Evolutionary conservation across 176 grass and related monocot species (phyloP), one percentile per base, ranked within the genome.

Genomic region (barley (Hordeum vulgare)): DNA sequence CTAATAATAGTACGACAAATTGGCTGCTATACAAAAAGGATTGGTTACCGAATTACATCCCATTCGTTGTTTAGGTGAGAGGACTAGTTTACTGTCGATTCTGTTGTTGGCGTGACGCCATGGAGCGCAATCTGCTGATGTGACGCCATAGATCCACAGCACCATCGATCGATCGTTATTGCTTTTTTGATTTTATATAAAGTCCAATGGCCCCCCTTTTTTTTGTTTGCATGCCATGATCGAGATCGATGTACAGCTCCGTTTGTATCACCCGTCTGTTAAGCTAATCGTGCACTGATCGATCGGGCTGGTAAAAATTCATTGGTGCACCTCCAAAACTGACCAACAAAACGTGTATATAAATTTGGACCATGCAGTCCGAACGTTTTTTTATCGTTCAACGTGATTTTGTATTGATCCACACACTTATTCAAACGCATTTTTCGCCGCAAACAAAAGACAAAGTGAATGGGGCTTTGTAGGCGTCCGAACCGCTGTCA

Each of bases 21-120:
- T 33, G 4, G 31, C 3, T 33, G 31, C 31, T 33, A 4, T 33
- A 33, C 3, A 4, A 33, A 51, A 51, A 44, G 18, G 18, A 56
- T 56, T 1, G 51, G 51, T 56, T 56, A 75, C 76, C 76, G 15
- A 84, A 68, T 85, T 75, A 73, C 76, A 61, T 84, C 81, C 4
- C 78, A 67, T 9, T 66, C 81, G 59, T 23, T 8, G 34, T 70
- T 62, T 81, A 58, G 60, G 77, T 57, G 33, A 17, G 1, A 10
- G 11, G 21, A 1, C 47, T 85, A 83, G 58, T 65, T 65, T 53
- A 83, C 63, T 12, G 13, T 20, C 47, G 15, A 51, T 51, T 18
- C 20, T 23, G 11, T 56, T 56, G 51, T 56, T 56, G 51, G 51
- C 51, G 51, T 56, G 51, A 56, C 51, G 18, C 51, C 51, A 56